These are phyloP conservation scores for Solanum phureja DNA, from an alignment of 257 asterid species.

Conservation along the genomic window DNA sequence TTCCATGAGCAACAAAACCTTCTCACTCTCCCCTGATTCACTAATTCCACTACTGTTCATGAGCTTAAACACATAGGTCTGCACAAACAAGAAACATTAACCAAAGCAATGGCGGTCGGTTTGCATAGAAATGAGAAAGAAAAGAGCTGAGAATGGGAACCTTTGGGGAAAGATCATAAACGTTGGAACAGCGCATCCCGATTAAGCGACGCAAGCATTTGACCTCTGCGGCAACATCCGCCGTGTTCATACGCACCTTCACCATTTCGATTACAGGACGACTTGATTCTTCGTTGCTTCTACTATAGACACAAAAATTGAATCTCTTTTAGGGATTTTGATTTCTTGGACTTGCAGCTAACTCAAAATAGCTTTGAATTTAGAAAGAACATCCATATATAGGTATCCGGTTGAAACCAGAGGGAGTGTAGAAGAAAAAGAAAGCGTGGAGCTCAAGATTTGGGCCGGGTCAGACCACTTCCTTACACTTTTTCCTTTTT, in stretches of 20 bases:
- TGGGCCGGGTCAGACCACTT: neutral
- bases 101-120: neutral
- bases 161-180: conserved; percentile 92
- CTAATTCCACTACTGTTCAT: conserved; percentile 95
- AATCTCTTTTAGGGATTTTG: neutral
- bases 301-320: neutral
- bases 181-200: conserved; percentile 98
- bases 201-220: conserved; percentile 87
- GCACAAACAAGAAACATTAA: neutral
- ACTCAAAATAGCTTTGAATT: neutral
- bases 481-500: neutral
- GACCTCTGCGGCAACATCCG: conserved; percentile 99
- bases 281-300: neutral
- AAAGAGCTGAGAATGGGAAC: conserved; percentile 8
- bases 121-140: neutral
- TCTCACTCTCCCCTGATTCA: conserved; percentile 97
- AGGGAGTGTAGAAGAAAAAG: neutral
- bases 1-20: conserved; percentile 89
- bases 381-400: neutral
- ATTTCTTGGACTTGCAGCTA: neutral
- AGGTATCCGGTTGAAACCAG: neutral
- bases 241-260: conserved; percentile 98
- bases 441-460: neutral
- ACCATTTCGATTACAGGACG: conserved; percentile 41
- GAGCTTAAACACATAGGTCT: conserved; percentile 96